Evolutionary conservation across 2,329 filamentous ascomycete genomes (phyloP).

Genomic region (Diaporthe eres): DNA sequence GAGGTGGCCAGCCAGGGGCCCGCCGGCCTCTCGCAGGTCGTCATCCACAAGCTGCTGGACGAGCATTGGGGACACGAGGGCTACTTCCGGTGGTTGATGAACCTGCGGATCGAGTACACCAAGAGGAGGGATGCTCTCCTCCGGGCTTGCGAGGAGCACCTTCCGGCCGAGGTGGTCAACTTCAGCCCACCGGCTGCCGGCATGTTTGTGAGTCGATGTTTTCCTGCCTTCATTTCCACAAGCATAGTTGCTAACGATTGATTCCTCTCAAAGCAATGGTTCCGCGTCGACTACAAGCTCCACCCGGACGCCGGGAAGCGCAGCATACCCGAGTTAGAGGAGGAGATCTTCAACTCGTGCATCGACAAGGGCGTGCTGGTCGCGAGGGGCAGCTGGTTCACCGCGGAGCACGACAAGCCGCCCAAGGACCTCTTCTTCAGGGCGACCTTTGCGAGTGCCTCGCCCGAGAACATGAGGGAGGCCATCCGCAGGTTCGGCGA

Average conservation of each 20-base stretch:
- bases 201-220: conserved; percentile 84
- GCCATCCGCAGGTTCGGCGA: conserved; percentile 83
- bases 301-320: conserved; percentile 73
- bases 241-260: conserved; percentile 9
- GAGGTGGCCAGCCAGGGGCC: conserved; percentile 91
- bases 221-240: background rate
- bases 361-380: conserved; percentile 85
- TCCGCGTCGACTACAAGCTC: conserved; percentile 75
- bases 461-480: conserved; percentile 76
- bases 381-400: conserved; percentile 92
- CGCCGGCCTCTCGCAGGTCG: conserved; percentile 84
- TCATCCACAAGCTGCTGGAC: conserved; percentile 91
- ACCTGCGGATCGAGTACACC: conserved; percentile 86
- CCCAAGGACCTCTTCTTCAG: conserved; percentile 85
- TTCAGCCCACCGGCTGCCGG: conserved; percentile 88
- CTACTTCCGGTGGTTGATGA: conserved; percentile 90
- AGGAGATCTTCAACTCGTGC: conserved; percentile 85
- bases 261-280: conserved; percentile 72
- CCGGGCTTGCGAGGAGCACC: conserved; percentile 81
- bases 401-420: conserved; percentile 75
- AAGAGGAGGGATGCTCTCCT: conserved; percentile 82
- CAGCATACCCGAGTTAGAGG: conserved; percentile 78
- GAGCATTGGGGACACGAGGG: conserved; percentile 94
- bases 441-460: conserved; percentile 89
- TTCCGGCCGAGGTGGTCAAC: conserved; percentile 81